Evolutionary conservation across 164 flowering plant genomes (phyloP).

Genomic region (Magnolia kwangsiensis): DNA sequence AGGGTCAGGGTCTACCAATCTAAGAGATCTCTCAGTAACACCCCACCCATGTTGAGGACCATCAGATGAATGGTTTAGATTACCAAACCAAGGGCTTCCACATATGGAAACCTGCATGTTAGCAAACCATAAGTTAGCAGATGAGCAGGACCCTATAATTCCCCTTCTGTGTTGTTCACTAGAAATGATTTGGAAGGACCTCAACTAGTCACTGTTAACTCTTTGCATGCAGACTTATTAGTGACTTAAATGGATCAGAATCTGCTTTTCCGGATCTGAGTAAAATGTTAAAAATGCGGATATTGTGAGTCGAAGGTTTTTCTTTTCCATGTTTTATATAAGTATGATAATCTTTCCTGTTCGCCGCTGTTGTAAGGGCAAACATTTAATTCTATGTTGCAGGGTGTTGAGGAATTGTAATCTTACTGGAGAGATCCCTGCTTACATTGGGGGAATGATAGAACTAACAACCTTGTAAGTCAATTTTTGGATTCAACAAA

Average conservation of each 20-base stretch:
- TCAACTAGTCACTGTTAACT: too few species aligned
- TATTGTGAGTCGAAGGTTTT: conserved; percentile 40
- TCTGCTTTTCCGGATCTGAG: conserved; percentile 42
- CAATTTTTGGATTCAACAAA: not conserved
- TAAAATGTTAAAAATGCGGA: conserved; percentile 29
- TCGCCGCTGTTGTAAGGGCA: not conserved
- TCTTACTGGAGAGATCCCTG: conserved; percentile 51
- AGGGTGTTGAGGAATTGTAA: conserved; percentile 58
- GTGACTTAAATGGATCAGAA: conserved; percentile 45
- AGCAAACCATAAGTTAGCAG: too few species aligned
- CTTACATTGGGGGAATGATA: conserved; percentile 43
- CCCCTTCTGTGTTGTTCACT: too few species aligned
- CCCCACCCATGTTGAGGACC: too few species aligned
- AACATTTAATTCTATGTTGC: conserved; percentile 1
- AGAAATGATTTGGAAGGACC: too few species aligned
- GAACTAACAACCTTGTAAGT: conserved; percentile 13
- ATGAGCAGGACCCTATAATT: too few species aligned
- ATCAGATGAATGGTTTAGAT: too few species aligned
- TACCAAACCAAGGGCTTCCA: too few species aligned
- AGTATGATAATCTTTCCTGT: not conserved
- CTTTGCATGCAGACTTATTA: conserved; percentile 50
- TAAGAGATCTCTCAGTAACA: too few species aligned
- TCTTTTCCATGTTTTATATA: not conserved
- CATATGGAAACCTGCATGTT: too few species aligned
- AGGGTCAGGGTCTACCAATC: too few species aligned